phyloP scores from a whole-genome alignment of 441 rosid genomes.

The Kokia cookei region DNA sequence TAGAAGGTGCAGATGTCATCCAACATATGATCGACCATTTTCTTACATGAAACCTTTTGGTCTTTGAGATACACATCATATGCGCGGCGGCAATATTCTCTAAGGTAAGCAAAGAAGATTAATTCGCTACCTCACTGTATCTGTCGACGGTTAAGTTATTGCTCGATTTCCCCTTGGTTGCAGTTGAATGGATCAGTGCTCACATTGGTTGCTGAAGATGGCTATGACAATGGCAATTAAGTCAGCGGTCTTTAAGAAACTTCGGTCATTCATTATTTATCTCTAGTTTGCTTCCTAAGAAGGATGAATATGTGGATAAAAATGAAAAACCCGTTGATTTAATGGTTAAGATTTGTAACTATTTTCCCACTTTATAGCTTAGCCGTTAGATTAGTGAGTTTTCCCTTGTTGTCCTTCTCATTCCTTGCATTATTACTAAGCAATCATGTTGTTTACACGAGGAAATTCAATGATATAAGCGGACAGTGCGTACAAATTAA shows the following conservation, averaged over 20 bases:
- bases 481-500: neutral
- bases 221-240: neutral
- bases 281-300: neutral
- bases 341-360: neutral
- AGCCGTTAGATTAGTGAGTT: neutral
- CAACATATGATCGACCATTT: constrained; percentile 4
- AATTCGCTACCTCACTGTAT: neutral
- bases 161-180: neutral
- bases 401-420: neutral
- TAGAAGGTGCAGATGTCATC: constrained; percentile 5
- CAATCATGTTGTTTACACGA: neutral
- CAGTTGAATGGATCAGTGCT: neutral
- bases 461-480: neutral
- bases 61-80: neutral
- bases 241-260: constrained; percentile 1
- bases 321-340: neutral
- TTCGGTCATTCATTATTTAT: constrained; percentile 14
- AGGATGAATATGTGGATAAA: neutral
- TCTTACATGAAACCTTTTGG: neutral
- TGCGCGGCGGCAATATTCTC: neutral
- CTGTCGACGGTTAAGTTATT: neutral
- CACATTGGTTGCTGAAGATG: neutral
- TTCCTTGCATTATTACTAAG: neutral
- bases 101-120: neutral
- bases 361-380: no score